phyloP scores from a whole-genome alignment of 768 basidiomycete species.

The Lactifluus piperatus region DNA sequence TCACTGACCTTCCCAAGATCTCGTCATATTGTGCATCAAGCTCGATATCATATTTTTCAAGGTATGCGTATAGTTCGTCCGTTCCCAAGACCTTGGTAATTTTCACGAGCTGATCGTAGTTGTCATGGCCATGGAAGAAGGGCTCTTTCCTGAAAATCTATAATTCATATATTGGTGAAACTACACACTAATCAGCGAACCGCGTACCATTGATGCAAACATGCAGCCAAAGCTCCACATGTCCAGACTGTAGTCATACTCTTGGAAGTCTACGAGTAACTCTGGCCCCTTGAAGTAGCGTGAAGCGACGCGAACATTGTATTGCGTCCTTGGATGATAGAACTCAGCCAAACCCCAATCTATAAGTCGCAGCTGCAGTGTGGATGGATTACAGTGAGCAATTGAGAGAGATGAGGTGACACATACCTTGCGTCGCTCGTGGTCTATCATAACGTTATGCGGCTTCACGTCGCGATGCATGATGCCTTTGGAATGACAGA shows the following conservation, averaged over 20 bases:
- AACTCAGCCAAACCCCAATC: constrained; percentile 99
- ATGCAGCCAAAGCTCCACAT: constrained; percentile 99
- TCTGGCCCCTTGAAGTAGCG: constrained; percentile 99
- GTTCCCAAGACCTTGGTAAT: constrained; percentile 97
- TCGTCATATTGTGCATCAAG: constrained; percentile 96
- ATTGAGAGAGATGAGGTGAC: background rate
- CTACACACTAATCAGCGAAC: background rate
- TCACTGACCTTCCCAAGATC: constrained; percentile 67
- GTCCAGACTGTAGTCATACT: constrained; percentile 95
- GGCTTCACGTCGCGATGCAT: constrained; percentile 99
- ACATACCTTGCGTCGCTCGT: constrained; percentile 85
- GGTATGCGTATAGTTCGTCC: constrained; percentile 86
- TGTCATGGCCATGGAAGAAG: constrained; percentile 99
- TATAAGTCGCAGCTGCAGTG: constrained; percentile 75
- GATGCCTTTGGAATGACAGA: constrained; percentile 96
- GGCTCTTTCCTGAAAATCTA: constrained; percentile 99
- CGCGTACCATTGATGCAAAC: constrained; percentile 91
- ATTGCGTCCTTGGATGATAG: constrained; percentile 95
- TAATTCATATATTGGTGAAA: constrained; percentile 1
- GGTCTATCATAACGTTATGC: constrained; percentile 99
- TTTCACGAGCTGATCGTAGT: constrained; percentile 97
- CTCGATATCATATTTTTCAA: constrained; percentile 92
- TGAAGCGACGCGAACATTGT: constrained; percentile 95
- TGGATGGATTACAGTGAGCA: background rate
- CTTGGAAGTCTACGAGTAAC: constrained; percentile 93